Evolutionary conservation across 345 rosid species (phyloP), one percentile per base, ranked within the genome.

Genomic region (Salix koriyanagi): DNA sequence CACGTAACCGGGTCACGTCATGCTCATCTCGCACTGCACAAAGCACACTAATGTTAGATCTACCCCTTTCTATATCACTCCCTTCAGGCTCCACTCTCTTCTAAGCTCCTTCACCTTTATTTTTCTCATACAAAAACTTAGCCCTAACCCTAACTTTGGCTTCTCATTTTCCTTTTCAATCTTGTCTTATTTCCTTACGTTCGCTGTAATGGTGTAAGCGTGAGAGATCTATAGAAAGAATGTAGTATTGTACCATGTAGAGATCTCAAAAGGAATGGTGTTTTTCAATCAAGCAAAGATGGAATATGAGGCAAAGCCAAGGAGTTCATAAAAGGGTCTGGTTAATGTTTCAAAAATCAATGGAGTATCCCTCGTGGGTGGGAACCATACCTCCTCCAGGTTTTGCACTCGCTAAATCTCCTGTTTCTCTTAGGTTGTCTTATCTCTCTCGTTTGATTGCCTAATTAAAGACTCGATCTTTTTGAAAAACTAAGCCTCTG

Each of bases 321-420:
- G 87, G 87, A 75, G 79, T 79, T 84, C 92, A 88, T 21, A 85
- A 83, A 79, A 83, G 90, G 83, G 91, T 89, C 74, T 91, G 94
- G 97, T 84, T 90, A 85, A 84, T 87, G 4, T 79, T 85, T 23
- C 94, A 89, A 91, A 88, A 78, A 76, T 85, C 93, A 65, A 88
- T 77, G 89, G 92, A n/a, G 90, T 75, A 77, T 95, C 97, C 97
- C 97, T 93, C 85, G 96, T 95, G 97, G 99, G 97, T 91, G 97
- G 99, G 71, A 95, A 95, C 85, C 99, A 93, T 88, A 93, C 97
- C 77, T 93, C 97, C 77, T 93, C 90, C 96, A 90, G 97, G 97
- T 95, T 95, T 90, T 93, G 97, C 74, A 84, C 96, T 86, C 94
- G 99, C 84, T 95, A 90, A 74, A 39, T 76, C 65, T 67, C 39